phyloP scores from a whole-genome alignment of 2,329 filamentous ascomycete species.

The Hypocreales sp. region DNA sequence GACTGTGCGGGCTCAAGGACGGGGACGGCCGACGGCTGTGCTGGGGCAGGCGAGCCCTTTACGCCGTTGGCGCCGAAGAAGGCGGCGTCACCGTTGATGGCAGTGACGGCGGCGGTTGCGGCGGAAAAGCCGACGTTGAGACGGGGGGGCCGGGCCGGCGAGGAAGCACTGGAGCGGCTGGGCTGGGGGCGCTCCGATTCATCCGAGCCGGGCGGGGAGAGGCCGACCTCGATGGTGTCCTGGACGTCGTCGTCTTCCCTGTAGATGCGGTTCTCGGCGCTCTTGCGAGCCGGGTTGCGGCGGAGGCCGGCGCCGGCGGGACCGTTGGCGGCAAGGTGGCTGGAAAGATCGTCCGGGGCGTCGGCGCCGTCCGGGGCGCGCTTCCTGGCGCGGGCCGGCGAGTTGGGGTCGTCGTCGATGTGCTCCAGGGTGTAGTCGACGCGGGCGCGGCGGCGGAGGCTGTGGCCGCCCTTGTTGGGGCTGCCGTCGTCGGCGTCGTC shows the following conservation, averaged over 20 bases:
- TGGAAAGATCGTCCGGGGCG: conserved; percentile 16
- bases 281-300: conserved; percentile 24
- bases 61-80: too few species aligned
- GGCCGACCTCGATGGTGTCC: conserved; percentile 42
- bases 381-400: conserved; percentile 17
- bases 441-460: conserved; percentile 37
- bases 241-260: conserved; percentile 33
- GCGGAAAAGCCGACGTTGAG: too few species aligned
- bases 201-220: conserved; percentile 18
- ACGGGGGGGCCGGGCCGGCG: conserved; percentile 9
- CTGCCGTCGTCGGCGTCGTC: conserved; percentile 31
- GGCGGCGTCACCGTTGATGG: too few species aligned
- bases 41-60: too few species aligned
- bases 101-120: too few species aligned
- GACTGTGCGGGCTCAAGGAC: too few species aligned
- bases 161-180: conserved; percentile 13
- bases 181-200: conserved; percentile 13
- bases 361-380: conserved; percentile 19
- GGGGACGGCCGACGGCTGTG: too few species aligned
- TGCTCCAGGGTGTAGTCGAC: conserved; percentile 42
- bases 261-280: conserved; percentile 16
- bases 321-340: too few species aligned
- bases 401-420: conserved; percentile 30
- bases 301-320: too few species aligned
- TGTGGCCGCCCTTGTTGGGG: conserved; percentile 42